Evolutionary conservation across 805 yeast genomes (phyloP).

Genomic region (Tetrapisispora pingtungensis): DNA sequence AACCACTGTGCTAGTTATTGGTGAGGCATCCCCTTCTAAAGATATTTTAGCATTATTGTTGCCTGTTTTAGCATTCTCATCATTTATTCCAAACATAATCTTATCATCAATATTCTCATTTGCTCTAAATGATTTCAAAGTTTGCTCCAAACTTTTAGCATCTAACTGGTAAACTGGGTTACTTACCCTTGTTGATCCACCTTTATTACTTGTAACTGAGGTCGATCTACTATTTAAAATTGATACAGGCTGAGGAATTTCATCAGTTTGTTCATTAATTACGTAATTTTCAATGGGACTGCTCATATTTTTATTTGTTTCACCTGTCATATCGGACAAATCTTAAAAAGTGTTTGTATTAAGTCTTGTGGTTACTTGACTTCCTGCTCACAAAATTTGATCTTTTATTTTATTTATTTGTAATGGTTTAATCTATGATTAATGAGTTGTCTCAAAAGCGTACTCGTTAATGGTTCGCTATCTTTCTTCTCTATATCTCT

Average conservation of each 20-base stretch:
- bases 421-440: no score
- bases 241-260: slow-evolving; percentile 9
- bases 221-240: slow-evolving; percentile 10
- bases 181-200: background rate
- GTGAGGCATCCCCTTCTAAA: background rate
- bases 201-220: background rate
- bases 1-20: slow-evolving; percentile 1
- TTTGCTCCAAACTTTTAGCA: background rate
- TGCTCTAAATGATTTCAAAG: background rate
- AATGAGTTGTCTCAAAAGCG: no score
- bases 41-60: background rate
- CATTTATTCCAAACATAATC: background rate
- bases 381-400: no score
- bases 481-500: no score
- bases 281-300: background rate
- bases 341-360: no score
- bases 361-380: no score
- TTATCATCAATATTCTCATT: background rate
- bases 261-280: background rate
- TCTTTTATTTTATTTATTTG: no score
- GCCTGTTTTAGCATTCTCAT: background rate
- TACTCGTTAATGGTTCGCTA: no score
- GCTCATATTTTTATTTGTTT: background rate
- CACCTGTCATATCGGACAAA: background rate
- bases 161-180: background rate